Evolutionary conservation across 2,329 filamentous ascomycete species (phyloP).

Genomic region (Trichophyton rubrum): DNA sequence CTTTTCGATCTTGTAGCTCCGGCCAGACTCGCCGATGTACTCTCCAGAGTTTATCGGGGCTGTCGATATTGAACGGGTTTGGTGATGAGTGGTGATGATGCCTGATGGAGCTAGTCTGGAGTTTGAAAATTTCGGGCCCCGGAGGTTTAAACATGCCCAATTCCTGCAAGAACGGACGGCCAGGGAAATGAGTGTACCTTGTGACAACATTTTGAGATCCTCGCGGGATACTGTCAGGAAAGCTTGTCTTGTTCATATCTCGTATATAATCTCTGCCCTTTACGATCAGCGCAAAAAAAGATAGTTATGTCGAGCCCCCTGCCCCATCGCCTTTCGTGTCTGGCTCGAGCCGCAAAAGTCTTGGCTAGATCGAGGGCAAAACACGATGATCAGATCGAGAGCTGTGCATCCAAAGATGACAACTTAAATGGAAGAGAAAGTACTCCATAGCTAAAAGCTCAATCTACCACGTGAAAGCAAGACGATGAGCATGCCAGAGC

Average conservation of each 20-base stretch:
- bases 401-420: not conserved
- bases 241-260: too few relatives aligned
- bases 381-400: not conserved
- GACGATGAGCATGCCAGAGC: not conserved
- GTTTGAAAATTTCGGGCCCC: too few relatives aligned
- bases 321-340: not conserved
- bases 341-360: not conserved
- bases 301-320: not conserved
- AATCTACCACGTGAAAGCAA: not conserved
- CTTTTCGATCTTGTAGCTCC: not conserved
- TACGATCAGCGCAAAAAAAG: not conserved
- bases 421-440: not conserved
- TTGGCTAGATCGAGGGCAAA: not conserved
- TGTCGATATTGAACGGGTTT: not conserved
- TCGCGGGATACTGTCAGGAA: too few relatives aligned
- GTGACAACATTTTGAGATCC: too few relatives aligned
- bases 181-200: not conserved
- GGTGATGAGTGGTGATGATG: not conserved
- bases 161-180: not conserved
- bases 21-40: not conserved
- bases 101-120: not conserved
- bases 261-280: too few relatives aligned
- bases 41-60: not conserved
- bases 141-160: not conserved
- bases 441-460: not conserved